Base-by-base conservation (phyloP, 1,284 basidiomycete genomes). In the Apiotrichum montevideense region DNA sequence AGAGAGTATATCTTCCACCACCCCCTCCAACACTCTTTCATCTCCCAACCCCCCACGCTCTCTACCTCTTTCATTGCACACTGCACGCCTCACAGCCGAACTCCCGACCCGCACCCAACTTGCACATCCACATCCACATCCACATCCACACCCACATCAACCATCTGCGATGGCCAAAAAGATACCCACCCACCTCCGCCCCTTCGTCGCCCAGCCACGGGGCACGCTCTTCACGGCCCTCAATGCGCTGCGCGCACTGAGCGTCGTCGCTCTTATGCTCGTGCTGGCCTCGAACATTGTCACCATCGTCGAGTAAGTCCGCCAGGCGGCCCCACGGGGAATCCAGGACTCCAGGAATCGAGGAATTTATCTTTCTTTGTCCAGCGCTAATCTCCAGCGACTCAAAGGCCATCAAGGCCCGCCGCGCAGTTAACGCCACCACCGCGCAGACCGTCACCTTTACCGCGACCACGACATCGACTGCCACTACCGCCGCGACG, bases 241-340 rank as follows among this genome's bases (percentile, higher is more conserved):
- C 70, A 94, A 94, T 70, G 78, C 78, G 65, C 78, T 91, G 64
- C 87, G 91, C 48, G 77, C 80, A 13, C 73, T 95, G 59, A 90
- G 87, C 71, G 82, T 93, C 72, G 75, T 92, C 63, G 81, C 85
- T 6, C 83, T 92, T 49, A 71, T 90, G 46, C 69, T 81, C 29
- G 77, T 90, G 4, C 85, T 93, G 61, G 76, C 85, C 2, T 87
- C 86, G 62, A 91, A 85, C 66, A 84, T 93, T 60, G 77, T 87
- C 52, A 86, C 87, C 34, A 83, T 94, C 76, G 87, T 86, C 47
- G 81, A 85, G 78, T 79, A 54, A 67, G 77, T 70, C 1, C n/a
- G n/a, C n/a, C n/a, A 13, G 13, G 37, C 37, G 13, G 21, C 21
- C 21, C 21, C 21, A 21, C n/a, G n/a, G n/a, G 29, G 29, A 29